These are phyloP conservation scores for Purpureocillium lavendulum DNA, from an alignment of 2,329 filamentous ascomycete species.

Conservation along the genomic window DNA sequence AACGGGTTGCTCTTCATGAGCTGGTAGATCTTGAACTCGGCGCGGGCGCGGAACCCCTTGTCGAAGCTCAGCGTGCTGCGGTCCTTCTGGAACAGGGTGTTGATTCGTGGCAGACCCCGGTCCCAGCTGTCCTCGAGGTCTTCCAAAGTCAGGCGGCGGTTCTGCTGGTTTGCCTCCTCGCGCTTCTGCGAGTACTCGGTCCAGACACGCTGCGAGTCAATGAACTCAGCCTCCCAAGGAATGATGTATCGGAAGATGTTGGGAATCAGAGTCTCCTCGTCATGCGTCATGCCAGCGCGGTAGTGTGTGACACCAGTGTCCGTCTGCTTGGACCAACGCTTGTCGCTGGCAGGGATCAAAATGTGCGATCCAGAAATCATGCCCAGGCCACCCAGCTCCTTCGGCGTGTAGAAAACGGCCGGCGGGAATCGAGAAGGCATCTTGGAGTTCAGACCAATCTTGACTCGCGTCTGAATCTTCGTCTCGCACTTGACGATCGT, in stretches of 20 bases:
- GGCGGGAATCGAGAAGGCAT: slow-evolving; percentile 99
- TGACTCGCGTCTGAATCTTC: slow-evolving; percentile 97
- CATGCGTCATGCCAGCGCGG: slow-evolving; percentile 94
- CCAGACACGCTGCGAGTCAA: slow-evolving; percentile 98
- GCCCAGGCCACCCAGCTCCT: slow-evolving; percentile 90
- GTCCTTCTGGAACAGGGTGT: slow-evolving; percentile 98
- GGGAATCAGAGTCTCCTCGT: slow-evolving; percentile 94
- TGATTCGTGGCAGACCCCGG: slow-evolving; percentile 92
- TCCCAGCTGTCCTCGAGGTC: slow-evolving; percentile 99
- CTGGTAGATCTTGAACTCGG: slow-evolving; percentile 97
- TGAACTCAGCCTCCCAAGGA: slow-evolving; percentile 97
- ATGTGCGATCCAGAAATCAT: slow-evolving; percentile 99
- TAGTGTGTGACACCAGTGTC: slow-evolving; percentile 97
- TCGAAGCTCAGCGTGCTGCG: slow-evolving; percentile 95
- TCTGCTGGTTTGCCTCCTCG: slow-evolving; percentile 93
- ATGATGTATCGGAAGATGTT: slow-evolving; percentile 99
- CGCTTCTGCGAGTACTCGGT: slow-evolving; percentile 98
- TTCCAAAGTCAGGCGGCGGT: slow-evolving; percentile 85
- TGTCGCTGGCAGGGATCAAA: slow-evolving; percentile 92
- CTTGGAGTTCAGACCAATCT: slow-evolving; percentile 97
- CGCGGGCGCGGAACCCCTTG: slow-evolving; percentile 91
- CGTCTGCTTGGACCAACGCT: slow-evolving; percentile 97
- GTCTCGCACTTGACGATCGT: slow-evolving; percentile 99
- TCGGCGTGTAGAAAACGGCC: slow-evolving; percentile 97
- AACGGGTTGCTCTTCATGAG: slow-evolving; percentile 99